Evolutionary conservation across 106 monocot genomes (phyloP), one percentile per base, ranked within the genome.

Genomic region (Acorus calamus): DNA sequence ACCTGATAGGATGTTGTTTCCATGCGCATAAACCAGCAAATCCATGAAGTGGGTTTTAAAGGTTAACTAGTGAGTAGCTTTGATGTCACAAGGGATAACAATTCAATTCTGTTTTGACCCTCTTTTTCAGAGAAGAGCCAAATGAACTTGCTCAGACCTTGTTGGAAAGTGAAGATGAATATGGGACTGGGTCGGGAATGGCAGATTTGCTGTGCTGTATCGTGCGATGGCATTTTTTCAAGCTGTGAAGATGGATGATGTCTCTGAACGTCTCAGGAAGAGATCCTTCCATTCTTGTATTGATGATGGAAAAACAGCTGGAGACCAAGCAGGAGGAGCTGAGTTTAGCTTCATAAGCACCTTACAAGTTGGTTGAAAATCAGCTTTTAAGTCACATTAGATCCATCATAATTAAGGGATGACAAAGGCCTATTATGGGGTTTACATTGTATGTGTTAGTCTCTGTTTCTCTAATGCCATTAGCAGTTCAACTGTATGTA

Each of bases 171-270:
- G 93, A 94, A 67, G 93, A 89, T 42, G 69, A 55, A 44, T 70
- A 73, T 8, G 74, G 81, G 6, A 75, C 83, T 0, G 77, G 60
- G 2, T 86, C 83, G 3, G 93, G 89, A 71, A 94, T 94, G 93
- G 93, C 78, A 4, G 93, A 94, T 76, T 62, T 89, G 66, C 80
- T 28, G 28, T 28, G 28, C 28, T 94, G 3, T 94, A 94, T 73
- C 93, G 89, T 69, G 76, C 83, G 12, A 86, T 94, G 86, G 93
- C 89, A 41, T 66, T 94, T 11, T 89, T 94, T 11, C 86, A 86
- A 71, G 76, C 70, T 60, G 83, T 89, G 45, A 77, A 71, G 61
- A 72, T 94, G 64, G 89, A 89, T 69, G 83, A 89, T 44, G 89
- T 94, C 9, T 61, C 86, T 4, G 83, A 81, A 47, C 61, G 81